Percentiles rank a stretch among this genome's conserved stretches.
These are phyloP conservation scores for Podospora pseudocomata DNA, from an alignment of 495 filamentous ascomycete species.

Conservation along the genomic window DNA sequence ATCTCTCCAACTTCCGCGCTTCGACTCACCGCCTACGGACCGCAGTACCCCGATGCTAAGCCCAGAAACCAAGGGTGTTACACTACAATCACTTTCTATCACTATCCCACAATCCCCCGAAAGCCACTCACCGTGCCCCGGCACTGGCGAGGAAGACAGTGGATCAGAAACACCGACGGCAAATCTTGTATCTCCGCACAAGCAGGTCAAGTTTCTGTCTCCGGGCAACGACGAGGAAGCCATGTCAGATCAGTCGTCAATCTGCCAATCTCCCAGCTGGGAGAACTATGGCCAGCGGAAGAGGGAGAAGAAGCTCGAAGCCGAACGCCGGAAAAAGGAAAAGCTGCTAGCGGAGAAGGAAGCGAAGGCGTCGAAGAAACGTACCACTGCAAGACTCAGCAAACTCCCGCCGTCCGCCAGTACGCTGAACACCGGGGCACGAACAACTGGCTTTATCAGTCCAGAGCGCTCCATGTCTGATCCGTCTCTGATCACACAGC, in stretches of 20 bases:
- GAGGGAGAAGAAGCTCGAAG: slow-evolving; percentile 47
- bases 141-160: slow-evolving; percentile 3
- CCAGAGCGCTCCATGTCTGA: slow-evolving; percentile 35
- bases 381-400: slow-evolving; percentile 30
- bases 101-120: slow-evolving; percentile 36
- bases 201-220: slow-evolving; percentile 42
- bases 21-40: slow-evolving; percentile 25
- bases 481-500: slow-evolving; percentile 23
- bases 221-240: slow-evolving; percentile 34
- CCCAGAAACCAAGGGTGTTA: slow-evolving; percentile 37
- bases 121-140: neutral
- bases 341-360: slow-evolving; percentile 41
- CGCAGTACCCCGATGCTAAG: slow-evolving; percentile 41
- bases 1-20: slow-evolving; percentile 20
- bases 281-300: slow-evolving; percentile 49
- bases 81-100: slow-evolving; percentile 41
- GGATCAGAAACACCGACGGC: slow-evolving; percentile 18
- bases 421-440: slow-evolving; percentile 19
- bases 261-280: slow-evolving; percentile 57
- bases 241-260: slow-evolving; percentile 49
- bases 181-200: slow-evolving; percentile 25
- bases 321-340: slow-evolving; percentile 41
- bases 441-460: slow-evolving; percentile 10
- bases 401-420: slow-evolving; percentile 29
- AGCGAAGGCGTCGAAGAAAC: slow-evolving; percentile 33